phyloP scores from a whole-genome alignment of 768 basidiomycete genomes.

The Sistotremastrum suecicum region DNA sequence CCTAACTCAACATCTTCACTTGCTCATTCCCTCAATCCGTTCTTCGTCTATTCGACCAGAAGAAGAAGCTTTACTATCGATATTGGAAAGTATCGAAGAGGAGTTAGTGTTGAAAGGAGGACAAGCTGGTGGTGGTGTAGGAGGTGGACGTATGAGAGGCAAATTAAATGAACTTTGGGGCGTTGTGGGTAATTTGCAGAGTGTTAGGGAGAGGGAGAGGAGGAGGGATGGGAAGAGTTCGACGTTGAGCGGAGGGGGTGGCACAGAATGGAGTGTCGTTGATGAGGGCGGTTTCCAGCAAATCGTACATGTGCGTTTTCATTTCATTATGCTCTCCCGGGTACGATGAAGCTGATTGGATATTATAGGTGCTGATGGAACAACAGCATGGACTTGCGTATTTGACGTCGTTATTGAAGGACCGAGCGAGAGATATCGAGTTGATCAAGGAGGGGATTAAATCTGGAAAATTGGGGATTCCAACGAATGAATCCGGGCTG shows the following conservation, averaged over 20 bases:
- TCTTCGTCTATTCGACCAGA: constrained; percentile 64
- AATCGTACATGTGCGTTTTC: constrained; percentile 46
- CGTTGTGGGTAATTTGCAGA: constrained; percentile 56
- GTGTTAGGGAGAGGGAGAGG: constrained; percentile 29
- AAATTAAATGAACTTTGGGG: constrained; percentile 82
- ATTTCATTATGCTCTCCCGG: background rate
- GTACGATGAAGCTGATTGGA: constrained; percentile 3
- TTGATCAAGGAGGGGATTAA: no score
- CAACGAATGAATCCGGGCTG: no score
- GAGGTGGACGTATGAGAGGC: constrained; percentile 43
- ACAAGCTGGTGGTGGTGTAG: constrained; percentile 9
- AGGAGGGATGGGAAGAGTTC: constrained; percentile 25
- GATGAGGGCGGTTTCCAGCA: constrained; percentile 74
- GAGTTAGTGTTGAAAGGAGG: constrained; percentile 43
- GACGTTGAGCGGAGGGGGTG: constrained; percentile 18
- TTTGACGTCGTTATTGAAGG: constrained; percentile 60
- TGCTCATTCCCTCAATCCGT: constrained; percentile 64
- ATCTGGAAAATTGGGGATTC: no score
- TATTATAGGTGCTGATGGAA: constrained; percentile 49
- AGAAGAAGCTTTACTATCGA: constrained; percentile 60
- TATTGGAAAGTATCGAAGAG: constrained; percentile 60
- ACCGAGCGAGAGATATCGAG: background rate
- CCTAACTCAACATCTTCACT: constrained; percentile 62
- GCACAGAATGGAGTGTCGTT: constrained; percentile 66
- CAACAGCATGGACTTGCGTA: constrained; percentile 74